Conservation (phyloP, 2,329 filamentous ascomycete genomes). For the Colletotrichum tropicale region DNA sequence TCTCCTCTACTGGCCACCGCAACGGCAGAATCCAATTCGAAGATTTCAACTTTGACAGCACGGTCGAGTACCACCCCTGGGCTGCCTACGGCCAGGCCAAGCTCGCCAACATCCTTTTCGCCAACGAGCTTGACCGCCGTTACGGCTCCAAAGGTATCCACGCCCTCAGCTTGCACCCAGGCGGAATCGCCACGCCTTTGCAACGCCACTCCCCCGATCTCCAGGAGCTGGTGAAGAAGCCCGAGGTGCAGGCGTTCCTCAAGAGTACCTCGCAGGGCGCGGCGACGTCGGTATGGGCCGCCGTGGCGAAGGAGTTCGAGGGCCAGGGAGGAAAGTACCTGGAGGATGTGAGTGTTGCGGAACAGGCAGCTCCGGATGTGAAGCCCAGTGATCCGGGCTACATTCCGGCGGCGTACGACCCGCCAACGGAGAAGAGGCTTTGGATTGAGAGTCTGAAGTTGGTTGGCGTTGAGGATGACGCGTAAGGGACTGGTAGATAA, state of each 20-base stretch:
- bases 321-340: conserved; percentile 52
- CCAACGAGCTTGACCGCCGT: conserved; percentile 54
- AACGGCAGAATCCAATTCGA: conserved; percentile 30
- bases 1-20: conserved; percentile 49
- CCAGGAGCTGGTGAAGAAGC: not conserved
- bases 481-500: not conserved
- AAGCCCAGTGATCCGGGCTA: conserved; percentile 16
- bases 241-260: not conserved
- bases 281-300: conserved; percentile 51
- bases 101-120: conserved; percentile 54
- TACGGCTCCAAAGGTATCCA: conserved; percentile 36
- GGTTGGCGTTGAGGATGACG: conserved; percentile 13
- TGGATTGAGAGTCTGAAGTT: conserved; percentile 17
- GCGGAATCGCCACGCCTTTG: conserved; percentile 14
- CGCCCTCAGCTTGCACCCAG: conserved; percentile 24
- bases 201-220: not conserved
- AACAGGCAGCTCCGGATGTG: not conserved
- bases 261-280: conserved; percentile 43
- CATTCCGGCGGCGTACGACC: conserved; percentile 23
- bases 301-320: conserved; percentile 44
- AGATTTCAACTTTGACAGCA: conserved; percentile 24
- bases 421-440: conserved; percentile 3
- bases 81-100: conserved; percentile 53
- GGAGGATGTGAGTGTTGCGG: conserved; percentile 40
- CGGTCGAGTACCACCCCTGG: conserved; percentile 37